Evolutionary conservation across 2,329 filamentous ascomycete genomes (phyloP), one percentile per base, ranked within the genome.

Genomic region (Phyllosticta capitalensis): DNA sequence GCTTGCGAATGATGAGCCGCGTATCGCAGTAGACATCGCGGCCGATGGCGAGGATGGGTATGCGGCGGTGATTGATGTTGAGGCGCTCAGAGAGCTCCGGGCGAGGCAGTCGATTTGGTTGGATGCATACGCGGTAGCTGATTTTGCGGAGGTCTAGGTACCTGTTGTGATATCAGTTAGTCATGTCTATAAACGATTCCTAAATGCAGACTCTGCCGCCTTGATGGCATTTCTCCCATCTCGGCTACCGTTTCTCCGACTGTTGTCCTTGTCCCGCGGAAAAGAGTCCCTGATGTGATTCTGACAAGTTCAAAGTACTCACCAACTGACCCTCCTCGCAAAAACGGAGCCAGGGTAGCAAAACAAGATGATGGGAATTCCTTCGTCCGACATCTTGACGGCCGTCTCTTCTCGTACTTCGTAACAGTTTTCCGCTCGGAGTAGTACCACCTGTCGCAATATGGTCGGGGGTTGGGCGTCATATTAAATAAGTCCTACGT

Each of bases 1-100:
- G 81, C 69, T 84, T 86, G 30, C 71, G 71, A 19, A 90, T 71
- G 65, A 90, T 89, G 24, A 89, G 79, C 1, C 84, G 82, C 1
- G 84, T 85, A 74, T 90, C 87, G 62, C 83, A 75, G 73, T 88
- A 90, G 49, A 90, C 74, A 66, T 88, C 82, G 5, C 81, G 77
- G 14, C 84, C 86, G 64, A 89, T 83, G 21, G 82, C 74, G 54
- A 89, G 72, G 55, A 90, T 67, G 1, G 88, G 87, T 60, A 89
- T 88, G 60, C 87, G 85, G 2, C 87, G 81, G 72, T 90, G 86
- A 5, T 76, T 74, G 59, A 89, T 77, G 26, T 83, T 84, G 17
- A 90, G 77, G 19, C 22, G n/a, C 1, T 75, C 73, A 17, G 75
- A 71, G 14, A 89, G 67, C 67, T 88, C 85, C 0, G 85, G 85